Percentiles rank a stretch among this genome's conserved stretches.
These are phyloP conservation scores for Russula emetica DNA, from an alignment of 768 basidiomycete genomes.

Conservation along the genomic window DNA sequence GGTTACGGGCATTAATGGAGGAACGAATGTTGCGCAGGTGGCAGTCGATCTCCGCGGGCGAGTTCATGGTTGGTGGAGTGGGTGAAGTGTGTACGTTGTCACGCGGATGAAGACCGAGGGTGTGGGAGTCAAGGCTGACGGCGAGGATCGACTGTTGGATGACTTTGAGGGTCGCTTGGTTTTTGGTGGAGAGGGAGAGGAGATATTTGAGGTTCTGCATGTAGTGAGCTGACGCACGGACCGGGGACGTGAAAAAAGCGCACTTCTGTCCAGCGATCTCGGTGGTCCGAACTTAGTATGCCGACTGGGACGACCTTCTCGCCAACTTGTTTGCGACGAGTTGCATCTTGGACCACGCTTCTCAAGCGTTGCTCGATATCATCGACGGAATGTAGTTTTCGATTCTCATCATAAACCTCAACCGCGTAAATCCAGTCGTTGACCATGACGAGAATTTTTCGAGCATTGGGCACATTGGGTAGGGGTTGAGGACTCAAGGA, in stretches of 20 bases:
- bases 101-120: constrained; percentile 38
- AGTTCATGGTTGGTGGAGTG: constrained; percentile 23
- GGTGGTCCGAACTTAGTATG: constrained; percentile 69
- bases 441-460: constrained; percentile 63
- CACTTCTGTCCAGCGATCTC: constrained; percentile 80
- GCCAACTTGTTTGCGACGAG: constrained; percentile 44
- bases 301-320: constrained; percentile 62
- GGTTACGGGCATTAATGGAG: constrained; percentile 62
- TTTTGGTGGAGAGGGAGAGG: constrained; percentile 59
- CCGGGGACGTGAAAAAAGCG: constrained; percentile 26
- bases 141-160: constrained; percentile 75
- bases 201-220: constrained; percentile 68
- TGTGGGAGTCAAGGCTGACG: constrained; percentile 74
- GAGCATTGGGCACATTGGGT: constrained; percentile 44
- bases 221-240: constrained; percentile 4
- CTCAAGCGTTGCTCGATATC: constrained; percentile 46
- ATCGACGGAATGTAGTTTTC: constrained; percentile 33
- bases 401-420: constrained; percentile 51
- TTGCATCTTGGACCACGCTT: constrained; percentile 54
- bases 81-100: constrained; percentile 6
- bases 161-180: constrained; percentile 53
- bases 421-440: constrained; percentile 79
- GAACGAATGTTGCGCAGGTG: constrained; percentile 74
- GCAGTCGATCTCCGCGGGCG: constrained; percentile 48
- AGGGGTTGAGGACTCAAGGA: constrained; percentile 48